Conservation (phyloP, 164 flowering plant genomes). For the Vitis amurensis region DNA sequence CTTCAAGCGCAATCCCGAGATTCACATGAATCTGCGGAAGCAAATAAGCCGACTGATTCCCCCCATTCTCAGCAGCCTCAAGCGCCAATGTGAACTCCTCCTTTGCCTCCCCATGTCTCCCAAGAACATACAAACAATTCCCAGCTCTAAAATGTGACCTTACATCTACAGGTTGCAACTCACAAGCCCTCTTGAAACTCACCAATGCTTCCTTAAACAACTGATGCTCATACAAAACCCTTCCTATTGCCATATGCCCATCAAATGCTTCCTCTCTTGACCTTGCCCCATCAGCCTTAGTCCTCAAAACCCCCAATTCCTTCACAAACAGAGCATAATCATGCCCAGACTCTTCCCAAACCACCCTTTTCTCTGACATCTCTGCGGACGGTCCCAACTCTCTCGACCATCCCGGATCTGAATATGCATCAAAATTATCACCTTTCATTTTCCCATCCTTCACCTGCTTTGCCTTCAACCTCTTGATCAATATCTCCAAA, state of each 20-base stretch:
- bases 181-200: constrained; percentile 89
- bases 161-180: constrained; percentile 87
- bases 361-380: constrained; percentile 58
- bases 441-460: constrained; percentile 76
- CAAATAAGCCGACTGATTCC: constrained; percentile 83
- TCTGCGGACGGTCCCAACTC: constrained; percentile 84
- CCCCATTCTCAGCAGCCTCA: constrained; percentile 92
- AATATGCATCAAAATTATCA: constrained; percentile 74
- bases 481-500: constrained; percentile 82
- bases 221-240: constrained; percentile 85
- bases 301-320: constrained; percentile 75
- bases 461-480: constrained; percentile 73
- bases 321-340: constrained; percentile 71
- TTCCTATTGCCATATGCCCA: constrained; percentile 96
- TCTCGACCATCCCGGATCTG: constrained; percentile 98
- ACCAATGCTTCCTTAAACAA: constrained; percentile 80
- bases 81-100: constrained; percentile 76
- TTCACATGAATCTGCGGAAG: constrained; percentile 98
- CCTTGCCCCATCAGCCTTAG: constrained; percentile 77
- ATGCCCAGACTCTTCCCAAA: constrained; percentile 84
- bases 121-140: constrained; percentile 71
- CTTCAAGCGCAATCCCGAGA: constrained; percentile 91
- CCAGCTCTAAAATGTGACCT: constrained; percentile 92
- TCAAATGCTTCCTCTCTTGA: constrained; percentile 92
- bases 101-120: constrained; percentile 65